phyloP scores from a whole-genome alignment of 495 filamentous ascomycete genomes.

The Stereocaulon alpinum region DNA sequence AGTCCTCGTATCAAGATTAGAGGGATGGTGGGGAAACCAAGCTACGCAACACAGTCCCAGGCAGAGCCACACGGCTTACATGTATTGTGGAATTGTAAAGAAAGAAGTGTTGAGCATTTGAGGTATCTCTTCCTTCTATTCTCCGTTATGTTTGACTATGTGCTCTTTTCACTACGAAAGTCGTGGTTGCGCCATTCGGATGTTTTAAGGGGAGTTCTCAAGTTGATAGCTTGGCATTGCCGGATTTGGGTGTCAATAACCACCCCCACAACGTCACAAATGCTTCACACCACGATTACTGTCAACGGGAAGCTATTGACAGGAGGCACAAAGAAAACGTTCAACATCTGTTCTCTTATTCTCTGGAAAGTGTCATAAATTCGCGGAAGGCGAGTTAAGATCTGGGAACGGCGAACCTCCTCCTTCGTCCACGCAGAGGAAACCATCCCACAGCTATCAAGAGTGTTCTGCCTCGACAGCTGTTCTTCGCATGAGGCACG shows the following conservation, averaged over 20 bases:
- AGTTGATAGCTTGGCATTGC: neutral
- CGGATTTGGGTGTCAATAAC: constrained; percentile 19
- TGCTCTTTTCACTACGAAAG: neutral
- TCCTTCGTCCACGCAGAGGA: no score
- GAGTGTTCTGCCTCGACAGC: no score
- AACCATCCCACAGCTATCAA: no score
- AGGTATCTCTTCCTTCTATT: neutral
- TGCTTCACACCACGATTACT: neutral
- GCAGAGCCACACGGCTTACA: neutral
- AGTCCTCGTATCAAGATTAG: neutral
- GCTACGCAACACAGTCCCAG: neutral
- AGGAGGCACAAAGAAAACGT: neutral
- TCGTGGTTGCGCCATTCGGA: neutral
- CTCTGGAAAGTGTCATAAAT: no score
- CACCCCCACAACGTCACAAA: neutral
- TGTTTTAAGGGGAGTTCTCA: neutral
- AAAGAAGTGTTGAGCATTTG: neutral
- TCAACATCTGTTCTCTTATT: no score
- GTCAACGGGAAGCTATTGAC: neutral
- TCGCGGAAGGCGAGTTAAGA: no score
- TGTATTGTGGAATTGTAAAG: neutral
- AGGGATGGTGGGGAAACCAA: neutral
- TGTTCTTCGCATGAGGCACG: no score
- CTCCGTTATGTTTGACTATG: neutral
- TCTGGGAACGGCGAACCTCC: no score